phyloP scores from a whole-genome alignment of 2,329 filamentous ascomycete species.

The Exophiala spinifera region DNA sequence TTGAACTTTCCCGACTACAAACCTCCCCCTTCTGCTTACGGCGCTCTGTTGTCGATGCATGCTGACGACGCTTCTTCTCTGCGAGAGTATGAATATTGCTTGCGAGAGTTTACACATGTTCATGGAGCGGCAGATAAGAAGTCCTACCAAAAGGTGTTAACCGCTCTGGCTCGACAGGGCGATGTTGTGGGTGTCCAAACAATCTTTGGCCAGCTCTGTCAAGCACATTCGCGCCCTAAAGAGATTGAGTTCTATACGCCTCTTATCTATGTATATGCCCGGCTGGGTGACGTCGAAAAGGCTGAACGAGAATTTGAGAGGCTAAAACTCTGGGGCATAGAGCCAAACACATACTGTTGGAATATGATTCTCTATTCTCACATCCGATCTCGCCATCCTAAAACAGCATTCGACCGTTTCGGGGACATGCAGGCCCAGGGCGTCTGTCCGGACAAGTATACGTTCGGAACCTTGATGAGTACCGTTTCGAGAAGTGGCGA shows the following conservation, averaged over 20 bases:
- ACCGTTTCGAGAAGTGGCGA: constrained; percentile 71
- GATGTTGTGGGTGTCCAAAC: constrained; percentile 44
- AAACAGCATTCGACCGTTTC: constrained; percentile 64
- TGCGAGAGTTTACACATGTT: constrained; percentile 40
- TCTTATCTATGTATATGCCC: constrained; percentile 69
- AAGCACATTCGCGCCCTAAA: constrained; percentile 37
- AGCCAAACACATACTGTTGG: constrained; percentile 63
- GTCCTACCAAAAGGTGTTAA: constrained; percentile 39
- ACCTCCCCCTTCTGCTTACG: constrained; percentile 6
- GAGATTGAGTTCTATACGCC: constrained; percentile 43
- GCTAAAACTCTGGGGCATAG: constrained; percentile 57
- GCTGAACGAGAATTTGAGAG: constrained; percentile 61
- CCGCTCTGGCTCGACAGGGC: constrained; percentile 46
- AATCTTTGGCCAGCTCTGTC: constrained; percentile 44
- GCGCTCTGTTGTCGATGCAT: constrained; percentile 17
- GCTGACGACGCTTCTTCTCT: constrained; percentile 5
- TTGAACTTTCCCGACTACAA: constrained; percentile 18
- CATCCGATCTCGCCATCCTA: constrained; percentile 62
- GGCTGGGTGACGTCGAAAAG: constrained; percentile 60
- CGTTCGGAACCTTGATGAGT: constrained; percentile 71
- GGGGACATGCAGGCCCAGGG: constrained; percentile 53
- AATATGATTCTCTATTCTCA: constrained; percentile 75
- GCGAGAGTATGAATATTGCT: constrained; percentile 36
- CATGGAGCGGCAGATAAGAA: constrained; percentile 33
- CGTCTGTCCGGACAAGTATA: constrained; percentile 58